Base-by-base conservation (phyloP, 2,329 filamentous ascomycete genomes). In the Fusarium tuaranense region DNA sequence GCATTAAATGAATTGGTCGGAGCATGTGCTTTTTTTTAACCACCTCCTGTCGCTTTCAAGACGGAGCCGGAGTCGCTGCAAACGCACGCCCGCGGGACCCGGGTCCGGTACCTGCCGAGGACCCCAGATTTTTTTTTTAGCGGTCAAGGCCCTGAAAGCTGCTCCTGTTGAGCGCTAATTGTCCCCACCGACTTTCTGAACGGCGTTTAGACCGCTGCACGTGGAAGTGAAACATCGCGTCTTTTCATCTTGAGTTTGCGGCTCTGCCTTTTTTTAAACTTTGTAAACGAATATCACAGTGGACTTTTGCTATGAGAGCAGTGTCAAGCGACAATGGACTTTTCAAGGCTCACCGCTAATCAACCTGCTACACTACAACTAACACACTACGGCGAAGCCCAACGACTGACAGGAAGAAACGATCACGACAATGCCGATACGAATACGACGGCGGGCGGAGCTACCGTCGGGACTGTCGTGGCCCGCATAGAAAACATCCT, bases 401-500 rank as follows among this genome's bases (percentile, higher is more conserved):
- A 27, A 59, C 51, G 44, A 60, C 64, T 58, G 65, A 36, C 67
- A 25, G 18, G 51, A 39, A 22, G 60, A 38, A 41, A 59, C 36
- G n/a, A 27, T 16, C 60, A 34, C 36, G 38, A 70, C 34, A 38
- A 59, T 55, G 39, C 65, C 55, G 67, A 79, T 78, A 75, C 75
- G 76, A 78, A 79, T 78, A 78, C 74, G 74, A 72, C 44, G 39
- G 36, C 32, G 32, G 63, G 25, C 25, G 41, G 36, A 46, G 38
- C 62, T 13, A 66, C 61, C 30, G 68, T 77, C 18, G 82, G 80
- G 12, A 67, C 65, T 2, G 73, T 82, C 8, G 74, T 84, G 30
- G 69, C 80, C 55, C 78, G 80, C 51, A 84, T 86, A n/a, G 84
- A 85, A 62, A 70, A 72, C 44, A 74, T 83, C 20, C 63, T 85